phyloP scores from a whole-genome alignment of 2,329 filamentous ascomycete species.

The Pseudovirgaria hyperparasitica region DNA sequence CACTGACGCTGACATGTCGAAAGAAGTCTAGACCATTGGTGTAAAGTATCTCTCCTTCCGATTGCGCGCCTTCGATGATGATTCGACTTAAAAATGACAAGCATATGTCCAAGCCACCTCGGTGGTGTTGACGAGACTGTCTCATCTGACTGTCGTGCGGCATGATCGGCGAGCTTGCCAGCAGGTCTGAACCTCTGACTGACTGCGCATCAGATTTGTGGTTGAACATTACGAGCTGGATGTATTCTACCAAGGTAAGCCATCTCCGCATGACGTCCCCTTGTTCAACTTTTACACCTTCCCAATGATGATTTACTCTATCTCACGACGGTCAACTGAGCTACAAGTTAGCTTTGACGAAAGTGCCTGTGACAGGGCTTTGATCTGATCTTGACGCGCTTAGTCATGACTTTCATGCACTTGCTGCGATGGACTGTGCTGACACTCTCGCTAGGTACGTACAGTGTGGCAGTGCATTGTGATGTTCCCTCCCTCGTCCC shows the following conservation, averaged over 20 bases:
- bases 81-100: conserved; percentile 78
- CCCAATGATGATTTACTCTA: conserved; percentile 55
- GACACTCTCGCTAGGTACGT: too few relatives aligned
- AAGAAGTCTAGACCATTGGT: too few relatives aligned
- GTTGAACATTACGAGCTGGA: conserved; percentile 5
- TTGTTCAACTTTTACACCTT: conserved; percentile 12
- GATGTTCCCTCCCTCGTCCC: too few relatives aligned
- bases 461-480: too few relatives aligned
- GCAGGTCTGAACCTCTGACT: neutral
- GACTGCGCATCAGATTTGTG: conserved; percentile 1
- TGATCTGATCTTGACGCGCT: too few relatives aligned
- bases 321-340: conserved; percentile 86
- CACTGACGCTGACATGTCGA: conserved; percentile 3
- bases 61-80: conserved; percentile 50
- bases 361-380: conserved; percentile 64
- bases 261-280: conserved; percentile 1
- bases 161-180: conserved; percentile 1
- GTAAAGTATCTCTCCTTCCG: conserved; percentile 3
- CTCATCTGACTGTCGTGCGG: conserved; percentile 6
- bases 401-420: too few relatives aligned
- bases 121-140: conserved; percentile 33
- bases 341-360: conserved; percentile 60
- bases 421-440: too few relatives aligned
- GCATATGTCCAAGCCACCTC: conserved; percentile 83
- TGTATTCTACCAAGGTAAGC: conserved; percentile 3